Base-by-base conservation (phyloP, 306 rosid species). In the Trifolium pratense region DNA sequence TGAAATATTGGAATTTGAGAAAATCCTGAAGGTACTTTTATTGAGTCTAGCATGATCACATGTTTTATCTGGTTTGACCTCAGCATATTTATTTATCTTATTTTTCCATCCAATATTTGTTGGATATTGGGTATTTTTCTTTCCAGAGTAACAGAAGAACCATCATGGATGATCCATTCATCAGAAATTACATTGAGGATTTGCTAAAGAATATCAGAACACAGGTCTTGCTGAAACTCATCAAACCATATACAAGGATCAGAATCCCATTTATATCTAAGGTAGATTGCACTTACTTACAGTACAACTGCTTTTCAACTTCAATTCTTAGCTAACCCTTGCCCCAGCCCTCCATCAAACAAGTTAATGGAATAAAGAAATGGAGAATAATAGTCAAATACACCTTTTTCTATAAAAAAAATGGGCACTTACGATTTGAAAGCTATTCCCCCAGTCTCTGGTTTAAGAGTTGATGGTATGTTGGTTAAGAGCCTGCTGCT, bases 1-100 rank as follows among this genome's bases (percentile, higher is more conserved):
- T 84, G 98, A 94, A 82, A 94, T 94, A 77, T 83, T 94, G 76
- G 98, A 94, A 75, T 94, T 94, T 74, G 98, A 94, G 90, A 91
- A 91, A 86, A 94, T 91, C 73, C 86, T 94, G 31, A 94, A 94
- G 97, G 98, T 91, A 77, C 31, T 13, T 55, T 13, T 75, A 15
- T 37, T 9, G 48, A 25, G 84, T 62, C 40, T 32, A 9, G 37
- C 53, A 15, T 58, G 29, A 62, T 25, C 36, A 77, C 59, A 18
- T 64, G 80, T 63, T 60, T 78, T 31, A 18, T 16, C 59, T 2
- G 14, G 48, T 61, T 55, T 32, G 31, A 66, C 39, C 68, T 9
- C 57, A 10, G 15, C 65, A 52, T 18, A 64, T 72, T 76, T 17
- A 62, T 71, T 76, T 76, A 61, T 57, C 78, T 34, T 78, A 13